A percentile compares a stretch with the other conserved stretches of the same genome.
Evolutionary conservation across 257 asterid genomes (phyloP).

Genomic region (Solanum medicagineum): DNA sequence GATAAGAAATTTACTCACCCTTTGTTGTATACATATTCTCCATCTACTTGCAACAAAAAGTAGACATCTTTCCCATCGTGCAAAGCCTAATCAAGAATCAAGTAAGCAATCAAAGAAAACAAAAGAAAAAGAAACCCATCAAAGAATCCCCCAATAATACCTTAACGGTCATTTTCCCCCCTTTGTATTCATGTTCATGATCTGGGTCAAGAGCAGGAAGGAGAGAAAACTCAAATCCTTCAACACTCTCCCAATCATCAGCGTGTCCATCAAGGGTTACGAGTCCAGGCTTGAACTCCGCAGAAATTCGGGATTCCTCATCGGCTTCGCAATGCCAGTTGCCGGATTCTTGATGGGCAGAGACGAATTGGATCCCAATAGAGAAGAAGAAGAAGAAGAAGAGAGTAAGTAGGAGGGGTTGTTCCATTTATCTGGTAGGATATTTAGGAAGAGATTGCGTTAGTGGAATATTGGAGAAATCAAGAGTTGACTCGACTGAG

Average conservation of each 20-base stretch:
- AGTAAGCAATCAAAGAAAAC: background rate
- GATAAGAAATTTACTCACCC: slow-evolving; percentile 33
- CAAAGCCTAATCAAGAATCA: slow-evolving; percentile 41
- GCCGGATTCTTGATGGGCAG: slow-evolving; percentile 61
- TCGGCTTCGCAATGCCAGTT: slow-evolving; percentile 64
- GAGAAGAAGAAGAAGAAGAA: slow-evolving; percentile 6
- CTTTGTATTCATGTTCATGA: slow-evolving; percentile 54
- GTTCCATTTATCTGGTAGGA: background rate
- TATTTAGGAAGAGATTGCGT: background rate
- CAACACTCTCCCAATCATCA: slow-evolving; percentile 53
- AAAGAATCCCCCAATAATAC: slow-evolving; percentile 3
- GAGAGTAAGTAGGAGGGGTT: background rate
- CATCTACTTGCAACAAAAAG: slow-evolving; percentile 75
- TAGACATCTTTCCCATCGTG: slow-evolving; percentile 68
- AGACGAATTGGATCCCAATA: slow-evolving; percentile 12
- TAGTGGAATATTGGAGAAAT: background rate
- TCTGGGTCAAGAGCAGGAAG: slow-evolving; percentile 86
- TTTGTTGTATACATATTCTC: slow-evolving; percentile 53
- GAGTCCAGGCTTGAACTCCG: slow-evolving; percentile 55
- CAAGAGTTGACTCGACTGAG: background rate
- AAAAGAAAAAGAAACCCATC: background rate
- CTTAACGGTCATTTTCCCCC: slow-evolving; percentile 70
- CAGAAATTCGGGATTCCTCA: slow-evolving; percentile 41
- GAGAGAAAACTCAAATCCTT: slow-evolving; percentile 68
- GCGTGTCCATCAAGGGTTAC: slow-evolving; percentile 65